Evolutionary conservation across 768 basidiomycete species (phyloP).

Genomic region (Cyathus striatus): DNA sequence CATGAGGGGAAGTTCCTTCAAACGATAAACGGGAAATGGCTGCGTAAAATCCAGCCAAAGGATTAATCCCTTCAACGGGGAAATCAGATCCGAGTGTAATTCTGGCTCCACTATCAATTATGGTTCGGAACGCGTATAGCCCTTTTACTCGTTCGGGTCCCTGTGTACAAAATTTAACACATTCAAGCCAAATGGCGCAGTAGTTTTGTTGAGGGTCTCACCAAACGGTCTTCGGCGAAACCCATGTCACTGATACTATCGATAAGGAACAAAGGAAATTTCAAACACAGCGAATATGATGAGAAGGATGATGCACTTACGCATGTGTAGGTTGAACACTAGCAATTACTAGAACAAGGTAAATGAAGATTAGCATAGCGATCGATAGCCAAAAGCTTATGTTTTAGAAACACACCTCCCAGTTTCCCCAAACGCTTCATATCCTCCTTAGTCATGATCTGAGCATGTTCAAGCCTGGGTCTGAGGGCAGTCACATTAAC

Average conservation of each 20-base stretch:
- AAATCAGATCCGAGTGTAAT: slow-evolving; percentile 86
- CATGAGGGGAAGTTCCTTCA: slow-evolving; percentile 75
- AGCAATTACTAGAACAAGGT: slow-evolving; percentile 60
- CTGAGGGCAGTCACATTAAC: slow-evolving; percentile 60
- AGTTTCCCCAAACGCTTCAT: slow-evolving; percentile 72
- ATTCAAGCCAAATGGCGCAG: too few relatives aligned
- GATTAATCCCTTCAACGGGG: slow-evolving; percentile 85
- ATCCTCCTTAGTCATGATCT: slow-evolving; percentile 75
- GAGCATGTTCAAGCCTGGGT: slow-evolving; percentile 87
- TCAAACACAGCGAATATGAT: background rate
- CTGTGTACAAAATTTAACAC: slow-evolving; percentile 30
- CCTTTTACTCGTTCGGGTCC: slow-evolving; percentile 81
- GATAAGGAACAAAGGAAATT: slow-evolving; percentile 4
- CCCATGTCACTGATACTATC: slow-evolving; percentile 80
- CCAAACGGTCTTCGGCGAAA: slow-evolving; percentile 81
- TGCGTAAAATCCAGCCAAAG: slow-evolving; percentile 83
- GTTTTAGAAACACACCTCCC: slow-evolving; percentile 50
- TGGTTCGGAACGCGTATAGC: slow-evolving; percentile 82
- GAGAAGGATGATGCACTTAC: slow-evolving; percentile 34
- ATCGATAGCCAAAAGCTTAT: slow-evolving; percentile 4
- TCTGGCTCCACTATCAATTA: slow-evolving; percentile 57
- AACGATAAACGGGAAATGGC: slow-evolving; percentile 72
- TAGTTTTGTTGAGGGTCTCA: too few relatives aligned
- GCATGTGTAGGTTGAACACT: slow-evolving; percentile 90
- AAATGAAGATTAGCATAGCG: background rate